Evolutionary conservation across 2,329 filamentous ascomycete genomes (phyloP).

Genomic region (Lasiodiplodia theobromae): DNA sequence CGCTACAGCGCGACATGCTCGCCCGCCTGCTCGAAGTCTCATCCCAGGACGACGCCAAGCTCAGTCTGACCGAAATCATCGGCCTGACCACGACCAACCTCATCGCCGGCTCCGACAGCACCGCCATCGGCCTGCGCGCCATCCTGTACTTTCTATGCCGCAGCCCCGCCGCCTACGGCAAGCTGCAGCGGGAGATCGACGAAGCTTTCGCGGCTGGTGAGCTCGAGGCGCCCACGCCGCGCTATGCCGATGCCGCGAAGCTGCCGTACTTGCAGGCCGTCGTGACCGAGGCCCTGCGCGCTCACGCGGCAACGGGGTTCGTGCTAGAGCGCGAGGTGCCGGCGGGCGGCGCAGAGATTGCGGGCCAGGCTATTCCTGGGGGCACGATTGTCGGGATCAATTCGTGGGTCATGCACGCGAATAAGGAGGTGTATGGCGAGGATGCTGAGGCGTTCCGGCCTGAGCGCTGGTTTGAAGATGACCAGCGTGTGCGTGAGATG

Average conservation of each 20-base stretch:
- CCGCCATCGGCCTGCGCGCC: constrained; percentile 30
- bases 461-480: constrained; percentile 42
- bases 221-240: constrained; percentile 32
- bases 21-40: background rate
- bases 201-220: background rate
- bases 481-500: background rate
- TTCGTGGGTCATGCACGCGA: constrained; percentile 44
- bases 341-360: background rate
- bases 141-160: constrained; percentile 30
- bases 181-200: constrained; percentile 31
- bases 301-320: constrained; percentile 10
- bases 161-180: constrained; percentile 29
- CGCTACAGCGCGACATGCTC: background rate
- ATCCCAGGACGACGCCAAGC: background rate
- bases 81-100: constrained; percentile 7
- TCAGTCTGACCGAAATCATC: constrained; percentile 7
- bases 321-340: constrained; percentile 15
- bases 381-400: constrained; percentile 39
- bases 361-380: background rate
- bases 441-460: constrained; percentile 45
- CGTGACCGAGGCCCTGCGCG: constrained; percentile 33
- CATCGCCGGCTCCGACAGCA: constrained; percentile 32
- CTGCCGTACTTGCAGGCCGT: constrained; percentile 36
- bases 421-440: constrained; percentile 38
- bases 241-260: constrained; percentile 33